Evolutionary conservation across 306 rosid genomes (phyloP).

Genomic region (Cercis canadensis): DNA sequence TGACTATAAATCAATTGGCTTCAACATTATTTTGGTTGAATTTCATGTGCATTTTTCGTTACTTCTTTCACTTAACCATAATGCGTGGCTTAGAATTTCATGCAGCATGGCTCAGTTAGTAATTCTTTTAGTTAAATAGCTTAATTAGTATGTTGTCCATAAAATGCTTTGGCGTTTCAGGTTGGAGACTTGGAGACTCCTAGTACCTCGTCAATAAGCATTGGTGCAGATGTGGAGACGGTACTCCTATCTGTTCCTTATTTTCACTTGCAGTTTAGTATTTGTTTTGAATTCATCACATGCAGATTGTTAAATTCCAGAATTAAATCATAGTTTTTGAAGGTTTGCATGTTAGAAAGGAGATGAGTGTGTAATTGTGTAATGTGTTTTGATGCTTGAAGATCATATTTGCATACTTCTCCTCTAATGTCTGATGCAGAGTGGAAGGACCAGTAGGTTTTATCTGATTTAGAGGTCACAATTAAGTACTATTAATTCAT

Average conservation of each 20-base stretch:
- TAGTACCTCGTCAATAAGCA: slow-evolving; percentile 63
- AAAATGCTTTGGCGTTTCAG: slow-evolving; percentile 46
- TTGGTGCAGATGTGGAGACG: slow-evolving; percentile 72
- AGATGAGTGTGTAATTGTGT: not conserved
- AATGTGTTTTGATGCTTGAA: not conserved
- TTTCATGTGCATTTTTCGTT: not conserved
- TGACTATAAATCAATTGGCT: not conserved
- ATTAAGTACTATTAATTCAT: too few relatives aligned
- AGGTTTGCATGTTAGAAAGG: not conserved
- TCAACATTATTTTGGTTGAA: not conserved
- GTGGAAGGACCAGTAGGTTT: not conserved
- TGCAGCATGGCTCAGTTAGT: slow-evolving; percentile 3
- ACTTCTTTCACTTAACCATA: slow-evolving; percentile 17
- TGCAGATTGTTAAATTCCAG: not conserved
- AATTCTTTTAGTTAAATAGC: not conserved
- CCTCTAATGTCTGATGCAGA: not conserved
- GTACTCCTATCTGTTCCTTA: slow-evolving; percentile 40
- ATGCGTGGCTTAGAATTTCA: slow-evolving; percentile 4
- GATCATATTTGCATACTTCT: slow-evolving; percentile 4
- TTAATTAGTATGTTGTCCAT: not conserved
- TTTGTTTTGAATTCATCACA: slow-evolving; percentile 8
- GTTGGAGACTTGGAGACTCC: slow-evolving; percentile 63
- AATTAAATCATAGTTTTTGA: not conserved
- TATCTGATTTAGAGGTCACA: too few relatives aligned
- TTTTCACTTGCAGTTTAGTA: slow-evolving; percentile 6